Conservation (phyloP, 2,329 filamentous ascomycete species). For the Neofusicoccum sp. region DNA sequence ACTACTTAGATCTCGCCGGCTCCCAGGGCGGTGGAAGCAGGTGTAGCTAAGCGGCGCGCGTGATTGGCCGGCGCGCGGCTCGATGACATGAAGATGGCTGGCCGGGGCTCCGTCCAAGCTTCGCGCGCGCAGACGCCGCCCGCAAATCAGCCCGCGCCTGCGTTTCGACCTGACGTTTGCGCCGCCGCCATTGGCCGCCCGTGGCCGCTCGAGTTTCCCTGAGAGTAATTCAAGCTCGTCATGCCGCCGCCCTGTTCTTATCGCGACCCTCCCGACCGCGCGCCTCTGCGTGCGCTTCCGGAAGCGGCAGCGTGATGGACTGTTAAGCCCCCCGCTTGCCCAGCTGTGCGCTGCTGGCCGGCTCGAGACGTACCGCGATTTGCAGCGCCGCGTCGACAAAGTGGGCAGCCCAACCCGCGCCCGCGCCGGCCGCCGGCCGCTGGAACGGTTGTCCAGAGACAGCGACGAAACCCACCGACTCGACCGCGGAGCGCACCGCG, state of each 20-base stretch:
- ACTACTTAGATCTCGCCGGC: constrained; percentile 16
- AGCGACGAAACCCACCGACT: constrained; percentile 7
- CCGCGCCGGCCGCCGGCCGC: not conserved
- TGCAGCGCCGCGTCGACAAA: constrained; percentile 1
- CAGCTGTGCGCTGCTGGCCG: constrained; percentile 3
- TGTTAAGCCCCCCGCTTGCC: constrained; percentile 10
- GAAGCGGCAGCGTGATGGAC: constrained; percentile 11
- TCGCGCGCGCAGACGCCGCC: constrained; percentile 1
- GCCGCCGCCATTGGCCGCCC: not conserved
- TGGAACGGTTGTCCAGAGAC: constrained; percentile 15
- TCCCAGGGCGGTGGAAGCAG: constrained; percentile 28
- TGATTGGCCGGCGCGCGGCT: constrained; percentile 2
- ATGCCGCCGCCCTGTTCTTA: constrained; percentile 16
- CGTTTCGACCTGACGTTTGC: not conserved
- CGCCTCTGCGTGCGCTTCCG: constrained; percentile 6
- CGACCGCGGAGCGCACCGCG: constrained; percentile 5
- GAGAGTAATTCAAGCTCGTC: constrained; percentile 17
- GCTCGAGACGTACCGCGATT: not conserved
- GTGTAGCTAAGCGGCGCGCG: constrained; percentile 3
- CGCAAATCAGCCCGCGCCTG: constrained; percentile 5
- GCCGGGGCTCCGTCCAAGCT: constrained; percentile 6
- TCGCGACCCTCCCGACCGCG: constrained; percentile 15
- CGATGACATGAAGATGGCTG: constrained; percentile 11
- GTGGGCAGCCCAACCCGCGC: constrained; percentile 6
- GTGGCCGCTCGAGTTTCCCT: constrained; percentile 13